phyloP scores from a whole-genome alignment of 495 filamentous ascomycete genomes.

The Neurospora discreta region DNA sequence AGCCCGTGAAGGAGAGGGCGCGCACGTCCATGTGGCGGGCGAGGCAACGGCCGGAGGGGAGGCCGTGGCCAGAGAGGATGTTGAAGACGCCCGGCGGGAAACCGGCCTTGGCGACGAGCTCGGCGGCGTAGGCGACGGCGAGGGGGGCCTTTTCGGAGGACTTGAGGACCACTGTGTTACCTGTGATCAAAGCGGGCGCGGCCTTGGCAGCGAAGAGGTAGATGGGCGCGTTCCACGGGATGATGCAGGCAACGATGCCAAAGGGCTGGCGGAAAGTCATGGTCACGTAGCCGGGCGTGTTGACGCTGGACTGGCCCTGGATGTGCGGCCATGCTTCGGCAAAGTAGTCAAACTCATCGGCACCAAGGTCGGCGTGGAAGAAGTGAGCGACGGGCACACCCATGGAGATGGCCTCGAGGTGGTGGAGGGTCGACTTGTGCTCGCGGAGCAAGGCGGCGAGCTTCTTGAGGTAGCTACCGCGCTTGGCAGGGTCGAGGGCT shows the following conservation, averaged over 20 bases:
- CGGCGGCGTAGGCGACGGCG: constrained; percentile 46
- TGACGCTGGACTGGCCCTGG: constrained; percentile 73
- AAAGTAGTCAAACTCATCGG: constrained; percentile 22
- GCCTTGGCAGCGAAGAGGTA: constrained; percentile 84
- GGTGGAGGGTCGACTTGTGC: constrained; percentile 36
- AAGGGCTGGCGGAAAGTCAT: constrained; percentile 83
- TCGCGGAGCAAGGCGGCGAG: constrained; percentile 40
- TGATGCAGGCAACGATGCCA: constrained; percentile 85
- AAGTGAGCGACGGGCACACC: constrained; percentile 34
- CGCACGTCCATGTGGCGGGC: constrained; percentile 40
- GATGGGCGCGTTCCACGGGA: constrained; percentile 83
- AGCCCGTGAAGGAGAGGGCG: constrained; percentile 49
- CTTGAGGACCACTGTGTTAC: constrained; percentile 82
- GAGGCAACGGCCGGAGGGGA: constrained; percentile 39
- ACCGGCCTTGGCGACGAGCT: constrained; percentile 42
- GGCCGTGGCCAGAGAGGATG: constrained; percentile 44
- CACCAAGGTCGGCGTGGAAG: constrained; percentile 1
- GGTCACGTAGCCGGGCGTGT: constrained; percentile 65
- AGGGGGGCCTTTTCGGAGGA: constrained; percentile 85
- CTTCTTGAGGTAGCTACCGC: constrained; percentile 38
- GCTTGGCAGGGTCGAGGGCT: constrained; percentile 30
- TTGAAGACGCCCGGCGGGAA: constrained; percentile 49
- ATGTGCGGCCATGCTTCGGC: constrained; percentile 23
- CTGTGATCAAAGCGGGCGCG: constrained; percentile 74
- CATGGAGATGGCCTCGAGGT: constrained; percentile 44